Conservation (phyloP, 108 stramenopile genomes). For the Chaetoceros tenuissimus region DNA sequence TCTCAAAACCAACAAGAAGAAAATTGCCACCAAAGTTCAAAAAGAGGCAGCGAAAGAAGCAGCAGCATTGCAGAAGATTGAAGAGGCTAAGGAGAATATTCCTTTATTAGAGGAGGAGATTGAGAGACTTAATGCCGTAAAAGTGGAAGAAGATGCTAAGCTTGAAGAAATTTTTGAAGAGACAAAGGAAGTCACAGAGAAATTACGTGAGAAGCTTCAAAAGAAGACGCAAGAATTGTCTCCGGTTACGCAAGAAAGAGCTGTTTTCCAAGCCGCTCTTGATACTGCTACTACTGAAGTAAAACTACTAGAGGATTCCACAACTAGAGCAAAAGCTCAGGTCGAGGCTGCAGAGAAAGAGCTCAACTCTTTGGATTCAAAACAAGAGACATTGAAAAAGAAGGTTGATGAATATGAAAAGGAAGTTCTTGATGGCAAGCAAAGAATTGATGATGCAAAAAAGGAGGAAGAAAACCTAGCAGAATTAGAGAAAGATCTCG, state of each 20-base stretch:
- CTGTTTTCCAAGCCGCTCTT: conserved; percentile 59
- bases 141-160: conserved; percentile 56
- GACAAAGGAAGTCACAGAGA: conserved; percentile 63
- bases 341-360: conserved; percentile 67
- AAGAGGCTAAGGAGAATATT: conserved; percentile 52
- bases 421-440: conserved; percentile 35
- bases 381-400: conserved; percentile 38
- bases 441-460: conserved; percentile 36
- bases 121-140: conserved; percentile 29
- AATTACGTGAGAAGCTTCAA: conserved; percentile 79
- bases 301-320: conserved; percentile 70
- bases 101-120: conserved; percentile 57
- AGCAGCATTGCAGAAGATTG: conserved; percentile 29
- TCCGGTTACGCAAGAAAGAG: conserved; percentile 71
- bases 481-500: conserved; percentile 34
- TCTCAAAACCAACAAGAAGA: conserved; percentile 59
- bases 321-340: conserved; percentile 58
- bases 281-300: conserved; percentile 81
- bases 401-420: conserved; percentile 35
- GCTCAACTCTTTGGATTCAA: conserved; percentile 50
- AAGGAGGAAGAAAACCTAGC: conserved; percentile 44
- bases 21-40: conserved; percentile 63
- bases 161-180: conserved; percentile 74
- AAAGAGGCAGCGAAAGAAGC: conserved; percentile 53
- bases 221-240: conserved; percentile 78